Conservation (phyloP, 768 basidiomycete species). For the Trametes cubensis region DNA sequence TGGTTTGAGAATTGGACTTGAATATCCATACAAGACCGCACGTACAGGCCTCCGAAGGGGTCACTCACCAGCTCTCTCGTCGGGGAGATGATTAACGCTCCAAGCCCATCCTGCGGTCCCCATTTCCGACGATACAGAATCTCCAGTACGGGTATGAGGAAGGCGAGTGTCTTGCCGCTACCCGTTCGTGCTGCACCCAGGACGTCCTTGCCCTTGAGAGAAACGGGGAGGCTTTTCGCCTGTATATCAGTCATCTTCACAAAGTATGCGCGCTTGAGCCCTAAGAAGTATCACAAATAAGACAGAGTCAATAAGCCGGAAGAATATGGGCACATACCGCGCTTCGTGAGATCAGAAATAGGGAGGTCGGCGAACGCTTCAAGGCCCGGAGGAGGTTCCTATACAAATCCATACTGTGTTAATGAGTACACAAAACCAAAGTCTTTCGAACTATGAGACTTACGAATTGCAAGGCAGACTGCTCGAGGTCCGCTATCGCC, state of each 20-base stretch:
- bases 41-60: not conserved
- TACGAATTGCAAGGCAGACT: constrained; percentile 54
- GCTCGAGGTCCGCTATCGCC: constrained; percentile 53
- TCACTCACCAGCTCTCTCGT: constrained; percentile 78
- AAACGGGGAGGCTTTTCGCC: constrained; percentile 56
- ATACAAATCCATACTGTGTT: constrained; percentile 18
- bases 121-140: constrained; percentile 65
- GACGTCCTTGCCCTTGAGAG: constrained; percentile 65
- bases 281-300: constrained; percentile 39
- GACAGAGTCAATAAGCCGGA: not conserved
- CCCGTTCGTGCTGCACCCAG: constrained; percentile 73
- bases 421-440: constrained; percentile 20
- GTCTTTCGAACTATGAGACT: constrained; percentile 24
- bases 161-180: constrained; percentile 76
- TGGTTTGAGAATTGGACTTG: not conserved
- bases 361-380: constrained; percentile 74
- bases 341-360: constrained; percentile 74
- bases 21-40: not conserved
- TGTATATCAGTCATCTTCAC: constrained; percentile 86
- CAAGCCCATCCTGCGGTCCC: constrained; percentile 75
- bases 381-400: constrained; percentile 57
- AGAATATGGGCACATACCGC: constrained; percentile 46
- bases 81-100: constrained; percentile 91
- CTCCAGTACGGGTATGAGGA: constrained; percentile 69
- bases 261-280: constrained; percentile 86